Evolutionary conservation across 176 grass and related monocot genomes (phyloP).

Genomic region (Miscanthus lutarioriparius): DNA sequence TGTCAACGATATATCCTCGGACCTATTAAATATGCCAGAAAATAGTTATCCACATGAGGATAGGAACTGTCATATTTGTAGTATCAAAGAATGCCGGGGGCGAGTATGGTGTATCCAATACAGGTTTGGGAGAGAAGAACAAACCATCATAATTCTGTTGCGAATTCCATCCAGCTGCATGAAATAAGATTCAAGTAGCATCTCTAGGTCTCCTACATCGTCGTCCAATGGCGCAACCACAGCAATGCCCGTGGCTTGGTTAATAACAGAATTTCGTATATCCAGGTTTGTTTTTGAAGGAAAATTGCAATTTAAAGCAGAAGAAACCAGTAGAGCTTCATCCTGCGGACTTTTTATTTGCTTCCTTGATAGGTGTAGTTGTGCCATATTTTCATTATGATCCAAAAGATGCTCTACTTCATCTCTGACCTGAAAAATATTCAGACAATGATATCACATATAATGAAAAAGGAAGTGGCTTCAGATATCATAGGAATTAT

Average conservation of each 20-base stretch:
- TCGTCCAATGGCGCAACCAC: conserved; percentile 32
- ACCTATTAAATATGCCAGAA: conserved; percentile 46
- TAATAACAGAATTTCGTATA: conserved; percentile 42
- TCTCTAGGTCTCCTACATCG: conserved; percentile 58
- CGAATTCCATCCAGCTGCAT: conserved; percentile 74
- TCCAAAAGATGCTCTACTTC: conserved; percentile 79
- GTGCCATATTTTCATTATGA: conserved; percentile 60
- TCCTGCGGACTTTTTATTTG: conserved; percentile 56
- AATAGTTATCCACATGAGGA: not conserved
- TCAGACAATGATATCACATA: not conserved
- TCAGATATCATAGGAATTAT: not conserved
- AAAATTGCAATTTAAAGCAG: conserved; percentile 41
- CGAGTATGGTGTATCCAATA: not conserved
- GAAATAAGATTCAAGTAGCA: conserved; percentile 80
- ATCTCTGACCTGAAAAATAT: conserved; percentile 56
- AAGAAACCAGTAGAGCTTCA: conserved; percentile 40
- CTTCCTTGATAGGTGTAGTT: conserved; percentile 65
- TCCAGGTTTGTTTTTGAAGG: conserved; percentile 24
- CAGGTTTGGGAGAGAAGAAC: conserved; percentile 11
- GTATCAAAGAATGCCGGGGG: not conserved
- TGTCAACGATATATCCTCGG: conserved; percentile 65
- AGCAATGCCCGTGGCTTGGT: conserved; percentile 34
- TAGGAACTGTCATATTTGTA: not conserved
- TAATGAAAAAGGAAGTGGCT: not conserved
- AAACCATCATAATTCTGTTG: conserved; percentile 62